Base-by-base conservation (phyloP, 176 grass and related monocot genomes). In the Phoenix roebelenii region DNA sequence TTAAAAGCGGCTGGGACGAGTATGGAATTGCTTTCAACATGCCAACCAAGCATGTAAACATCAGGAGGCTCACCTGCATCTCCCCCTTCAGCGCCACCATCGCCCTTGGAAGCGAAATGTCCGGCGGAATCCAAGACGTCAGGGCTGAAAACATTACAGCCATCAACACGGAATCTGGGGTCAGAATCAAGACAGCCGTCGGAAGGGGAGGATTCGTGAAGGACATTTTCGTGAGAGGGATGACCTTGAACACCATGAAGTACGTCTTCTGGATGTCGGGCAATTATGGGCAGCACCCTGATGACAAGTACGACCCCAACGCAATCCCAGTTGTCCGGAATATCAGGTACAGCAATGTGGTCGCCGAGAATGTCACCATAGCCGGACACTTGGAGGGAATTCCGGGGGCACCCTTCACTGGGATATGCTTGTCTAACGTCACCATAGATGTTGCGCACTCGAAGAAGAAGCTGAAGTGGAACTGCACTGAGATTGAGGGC, bases 231-330 rank as follows among this genome's bases (percentile, higher is more conserved):
- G 81, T 98, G 17, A 82, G 71, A 28, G 4, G 79, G 23, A 83
- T 98, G 76, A 85, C 56, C 26, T 78, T 98, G 23, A 77, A 98
- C 76, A 98, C 87, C 65, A 98, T 98, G 87, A 98, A 98, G 19
- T 98, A 85, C 78, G 70, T 98, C 39, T 98, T 98, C 72, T 98
- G 93, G 93, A 98, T 98, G 93, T 85, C 93, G 0, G 76, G 87
- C 65, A 88, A 74, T 76, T 98, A 98, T 18, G 93, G 93, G 14
- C 84, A 89, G 67, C 93, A 98, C 81, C 87, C 93, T 0, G 93
- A 98, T 61, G 83, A 98, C 69, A 70, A 81, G 0, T 92, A 66
- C 1, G 60, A 98, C 73, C 87, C 87, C 5, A 75, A 30, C 5
- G 93, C 93, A 0, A 61, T 81, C 58, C 87, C 93, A 0, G 50